Conservation (phyloP, 164 flowering plant species). For the Chimonanthus salicifolius region DNA sequence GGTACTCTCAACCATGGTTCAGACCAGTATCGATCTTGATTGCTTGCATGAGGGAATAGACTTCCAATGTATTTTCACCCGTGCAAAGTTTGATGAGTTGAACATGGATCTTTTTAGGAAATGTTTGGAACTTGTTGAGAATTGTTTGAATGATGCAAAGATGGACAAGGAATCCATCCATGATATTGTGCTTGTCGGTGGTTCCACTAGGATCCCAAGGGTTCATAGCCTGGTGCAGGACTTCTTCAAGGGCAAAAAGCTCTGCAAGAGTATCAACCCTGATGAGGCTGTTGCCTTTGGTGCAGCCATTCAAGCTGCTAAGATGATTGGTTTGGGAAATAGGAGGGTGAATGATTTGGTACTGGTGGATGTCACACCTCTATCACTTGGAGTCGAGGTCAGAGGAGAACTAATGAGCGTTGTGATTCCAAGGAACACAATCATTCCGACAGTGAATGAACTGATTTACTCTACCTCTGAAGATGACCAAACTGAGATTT, state of each 20-base stretch:
- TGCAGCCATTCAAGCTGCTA: constrained; percentile 9
- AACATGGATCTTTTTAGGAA: constrained; percentile 4
- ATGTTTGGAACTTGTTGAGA: constrained; percentile 2
- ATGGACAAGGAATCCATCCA: neutral
- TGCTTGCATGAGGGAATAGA: constrained; percentile 1
- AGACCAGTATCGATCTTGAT: neutral
- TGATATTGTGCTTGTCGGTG: constrained; percentile 5
- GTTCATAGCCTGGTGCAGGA: neutral
- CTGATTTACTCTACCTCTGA: neutral
- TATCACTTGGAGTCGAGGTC: neutral
- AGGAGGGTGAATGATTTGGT: neutral
- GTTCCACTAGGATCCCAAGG: constrained; percentile 5
- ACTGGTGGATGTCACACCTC: neutral
- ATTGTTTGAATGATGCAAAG: constrained; percentile 4
- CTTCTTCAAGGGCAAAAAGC: constrained; percentile 5
- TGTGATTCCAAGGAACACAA: constrained; percentile 7
- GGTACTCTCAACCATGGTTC: neutral
- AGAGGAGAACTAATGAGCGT: neutral
- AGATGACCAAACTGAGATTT: neutral
- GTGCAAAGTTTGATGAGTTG: constrained; percentile 1
- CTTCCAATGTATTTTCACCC: neutral
- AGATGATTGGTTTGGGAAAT: neutral
- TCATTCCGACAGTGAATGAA: constrained; percentile 3
- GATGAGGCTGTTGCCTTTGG: constrained; percentile 14
- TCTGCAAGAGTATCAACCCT: constrained; percentile 8